A percentile compares a stretch with the other conserved stretches of the same genome.
Conservation (phyloP, 2,329 filamentous ascomycete genomes). For the Neonectria hederae region DNA sequence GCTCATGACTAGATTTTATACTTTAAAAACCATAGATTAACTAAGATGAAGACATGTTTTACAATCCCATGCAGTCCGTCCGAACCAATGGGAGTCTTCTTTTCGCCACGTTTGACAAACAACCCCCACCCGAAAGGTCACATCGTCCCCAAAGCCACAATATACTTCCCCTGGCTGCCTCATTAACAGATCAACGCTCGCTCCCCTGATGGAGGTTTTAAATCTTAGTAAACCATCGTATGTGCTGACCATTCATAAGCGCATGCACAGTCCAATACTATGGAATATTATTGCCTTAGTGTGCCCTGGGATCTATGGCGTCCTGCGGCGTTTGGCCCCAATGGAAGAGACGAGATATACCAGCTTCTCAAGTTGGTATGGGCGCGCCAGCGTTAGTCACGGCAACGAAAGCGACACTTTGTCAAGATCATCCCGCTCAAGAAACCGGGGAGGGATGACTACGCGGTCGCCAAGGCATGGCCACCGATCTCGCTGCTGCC, state of each 20-base stretch:
- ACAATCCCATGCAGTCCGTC: background rate
- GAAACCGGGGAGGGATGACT: conserved; percentile 39
- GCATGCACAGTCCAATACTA: too few relatives aligned
- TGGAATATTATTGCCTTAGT: too few relatives aligned
- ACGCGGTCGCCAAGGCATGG: conserved; percentile 38
- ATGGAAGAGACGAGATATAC: too few relatives aligned
- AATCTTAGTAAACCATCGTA: too few relatives aligned
- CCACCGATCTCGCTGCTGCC: conserved; percentile 40
- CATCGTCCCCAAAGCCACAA: background rate
- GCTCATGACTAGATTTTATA: background rate
- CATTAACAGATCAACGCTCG: background rate
- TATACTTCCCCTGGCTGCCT: background rate
- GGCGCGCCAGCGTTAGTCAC: too few relatives aligned
- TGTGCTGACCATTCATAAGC: too few relatives aligned
- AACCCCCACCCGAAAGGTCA: background rate
- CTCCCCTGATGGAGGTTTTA: background rate
- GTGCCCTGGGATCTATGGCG: too few relatives aligned
- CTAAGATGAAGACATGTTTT: background rate
- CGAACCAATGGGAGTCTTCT: background rate
- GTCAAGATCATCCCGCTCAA: conserved; percentile 41
- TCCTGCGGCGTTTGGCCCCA: too few relatives aligned
- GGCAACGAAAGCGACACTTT: too few relatives aligned
- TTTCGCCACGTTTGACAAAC: background rate
- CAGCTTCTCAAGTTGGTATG: too few relatives aligned
- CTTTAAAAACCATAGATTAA: background rate